Evolutionary conservation across 345 rosid species (phyloP).

Genomic region (Viola odorata): DNA sequence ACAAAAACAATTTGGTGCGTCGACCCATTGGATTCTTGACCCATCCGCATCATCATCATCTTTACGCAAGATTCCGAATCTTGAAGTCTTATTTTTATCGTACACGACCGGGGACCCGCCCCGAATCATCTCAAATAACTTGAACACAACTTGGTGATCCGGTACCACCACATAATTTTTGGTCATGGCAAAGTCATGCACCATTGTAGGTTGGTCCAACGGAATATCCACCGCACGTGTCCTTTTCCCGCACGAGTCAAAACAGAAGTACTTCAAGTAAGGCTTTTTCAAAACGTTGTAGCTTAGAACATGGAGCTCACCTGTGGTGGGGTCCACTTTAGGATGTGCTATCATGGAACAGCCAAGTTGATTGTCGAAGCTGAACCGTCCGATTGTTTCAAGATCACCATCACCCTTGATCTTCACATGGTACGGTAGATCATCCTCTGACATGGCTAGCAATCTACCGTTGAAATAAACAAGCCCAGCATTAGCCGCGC

Average conservation of each 20-base stretch:
- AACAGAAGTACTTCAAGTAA: slow-evolving; percentile 50
- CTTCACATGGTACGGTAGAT: slow-evolving; percentile 60
- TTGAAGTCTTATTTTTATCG: slow-evolving; percentile 39
- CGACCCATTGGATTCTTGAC: slow-evolving; percentile 46
- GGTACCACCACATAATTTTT: slow-evolving; percentile 49
- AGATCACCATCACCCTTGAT: slow-evolving; percentile 48
- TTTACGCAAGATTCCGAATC: slow-evolving; percentile 47
- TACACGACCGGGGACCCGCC: slow-evolving; percentile 75
- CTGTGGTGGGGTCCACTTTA: slow-evolving; percentile 56
- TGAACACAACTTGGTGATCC: slow-evolving; percentile 76
- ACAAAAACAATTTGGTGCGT: slow-evolving; percentile 53
- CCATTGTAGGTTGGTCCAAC: slow-evolving; percentile 50
- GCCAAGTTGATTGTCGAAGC: slow-evolving; percentile 47
- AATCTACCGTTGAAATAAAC: slow-evolving; percentile 56
- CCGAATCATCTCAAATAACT: slow-evolving; percentile 51
- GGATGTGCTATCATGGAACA: slow-evolving; percentile 73
- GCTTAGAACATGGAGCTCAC: slow-evolving; percentile 54
- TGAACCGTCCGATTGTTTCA: slow-evolving; percentile 50
- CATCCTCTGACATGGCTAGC: slow-evolving; percentile 81
- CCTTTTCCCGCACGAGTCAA: slow-evolving; percentile 41
- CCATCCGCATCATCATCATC: slow-evolving; percentile 30
- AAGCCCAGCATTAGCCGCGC: slow-evolving; percentile 73
- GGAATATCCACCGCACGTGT: slow-evolving; percentile 44
- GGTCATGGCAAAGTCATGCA: slow-evolving; percentile 72
- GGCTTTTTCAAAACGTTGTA: slow-evolving; percentile 53